Evolutionary conservation across 2,329 filamentous ascomycete species (phyloP), one percentile per base, ranked within the genome.

Genomic region (Ophiostoma himal-ulmi): DNA sequence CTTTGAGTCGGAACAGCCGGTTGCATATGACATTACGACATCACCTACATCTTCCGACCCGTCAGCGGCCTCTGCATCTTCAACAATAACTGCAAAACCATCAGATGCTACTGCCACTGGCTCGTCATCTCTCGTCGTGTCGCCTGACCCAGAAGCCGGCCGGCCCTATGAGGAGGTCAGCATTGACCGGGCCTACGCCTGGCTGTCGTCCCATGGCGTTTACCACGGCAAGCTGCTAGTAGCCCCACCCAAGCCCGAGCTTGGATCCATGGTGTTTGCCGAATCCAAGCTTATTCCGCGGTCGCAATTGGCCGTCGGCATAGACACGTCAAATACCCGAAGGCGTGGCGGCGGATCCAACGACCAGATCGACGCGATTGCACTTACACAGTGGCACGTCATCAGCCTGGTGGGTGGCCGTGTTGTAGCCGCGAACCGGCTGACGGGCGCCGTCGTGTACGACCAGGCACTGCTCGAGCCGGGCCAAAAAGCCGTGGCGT

Each of bases 321-420:
- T 88, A 0, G 89, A 93, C 72, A 85, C 86, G 7, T 81, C 87
- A 1, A 86, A 86, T 10, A 81, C 67, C 2, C 86, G 86, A 72
- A 89, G 89, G 34, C 87, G 85, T 73, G 90, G 88, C 72, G 22
- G 67, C 20, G 67, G 92, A 96, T 72, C 84, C 87, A 1, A 89
- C 36, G 62, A 65, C 20, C 14, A 20, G 20, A 39, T 97, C 54
- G 88, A 89, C 57, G 92, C 92, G 0, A 89, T 97, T 78, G 89
- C 91, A 0, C 82, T 99, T 73, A 96, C 94, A 6, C 93, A 97
- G 76, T 99, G 95, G 91, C 95, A 99, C 78, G 89, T 97, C 68
- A 80, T 99, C 30, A 88, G 89, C 73, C 83, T 99, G 0, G 87
- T 96, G 1, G 94, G 95, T 71, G 91, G 90, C 2, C 87, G 93